A percentile compares a stretch with the other conserved stretches of the same genome.
phyloP scores from a whole-genome alignment of 495 filamentous ascomycete species.

The Amphirosellinia nigrospora region DNA sequence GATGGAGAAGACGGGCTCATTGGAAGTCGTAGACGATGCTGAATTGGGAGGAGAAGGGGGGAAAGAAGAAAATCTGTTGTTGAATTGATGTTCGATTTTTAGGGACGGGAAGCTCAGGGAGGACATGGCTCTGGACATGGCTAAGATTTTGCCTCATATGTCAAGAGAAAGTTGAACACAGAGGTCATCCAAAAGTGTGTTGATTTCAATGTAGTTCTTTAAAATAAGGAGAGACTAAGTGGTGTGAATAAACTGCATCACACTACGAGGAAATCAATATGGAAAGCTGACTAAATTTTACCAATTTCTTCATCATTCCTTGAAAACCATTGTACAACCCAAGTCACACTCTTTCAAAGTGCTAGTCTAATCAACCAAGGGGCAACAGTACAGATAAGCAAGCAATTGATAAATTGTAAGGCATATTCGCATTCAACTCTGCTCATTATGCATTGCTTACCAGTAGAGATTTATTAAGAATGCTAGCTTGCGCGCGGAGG shows the following conservation, averaged over 20 bases:
- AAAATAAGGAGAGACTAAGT: neutral
- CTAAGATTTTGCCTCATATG: neutral
- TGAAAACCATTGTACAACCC: neutral
- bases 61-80: neutral
- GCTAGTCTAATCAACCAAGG: neutral
- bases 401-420: neutral
- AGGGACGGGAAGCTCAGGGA: neutral
- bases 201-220: neutral
- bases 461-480: neutral
- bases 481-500: neutral
- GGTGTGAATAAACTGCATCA: neutral
- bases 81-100: neutral
- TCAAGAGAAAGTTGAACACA: neutral
- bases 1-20: neutral
- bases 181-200: neutral
- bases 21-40: neutral
- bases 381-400: neutral
- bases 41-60: neutral
- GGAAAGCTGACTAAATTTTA: neutral
- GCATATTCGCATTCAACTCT: neutral
- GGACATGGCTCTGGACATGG: neutral
- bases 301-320: neutral
- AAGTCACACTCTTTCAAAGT: neutral
- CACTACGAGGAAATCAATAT: neutral
- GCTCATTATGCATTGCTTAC: neutral